Percentiles rank a stretch among this genome's conserved stretches.
Evolutionary conservation across 2,329 filamentous ascomycete species (phyloP).

Genomic region (Zasmidium angulare): DNA sequence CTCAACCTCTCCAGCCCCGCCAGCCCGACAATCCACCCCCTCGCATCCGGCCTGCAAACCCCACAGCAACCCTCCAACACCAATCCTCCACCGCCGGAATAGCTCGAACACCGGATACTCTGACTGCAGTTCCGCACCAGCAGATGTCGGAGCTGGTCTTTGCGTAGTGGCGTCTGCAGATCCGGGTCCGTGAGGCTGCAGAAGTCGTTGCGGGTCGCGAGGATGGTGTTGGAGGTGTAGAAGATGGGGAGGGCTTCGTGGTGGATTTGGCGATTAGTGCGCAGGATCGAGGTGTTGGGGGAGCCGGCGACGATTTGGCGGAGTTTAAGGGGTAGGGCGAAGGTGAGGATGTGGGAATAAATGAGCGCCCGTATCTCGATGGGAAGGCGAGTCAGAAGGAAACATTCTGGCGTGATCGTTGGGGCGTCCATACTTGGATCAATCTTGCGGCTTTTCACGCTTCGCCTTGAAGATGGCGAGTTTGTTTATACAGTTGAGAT

Average conservation of each 20-base stretch:
- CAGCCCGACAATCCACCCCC: slow-evolving; percentile 15
- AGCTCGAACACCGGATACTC: slow-evolving; percentile 22
- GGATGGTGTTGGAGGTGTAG: slow-evolving; percentile 46
- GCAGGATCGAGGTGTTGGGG: slow-evolving; percentile 31
- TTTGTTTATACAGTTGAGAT: too few relatives aligned
- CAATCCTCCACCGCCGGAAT: slow-evolving; percentile 18
- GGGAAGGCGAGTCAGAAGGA: slow-evolving; percentile 13
- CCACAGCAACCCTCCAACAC: slow-evolving; percentile 19
- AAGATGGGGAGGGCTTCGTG: slow-evolving; percentile 47
- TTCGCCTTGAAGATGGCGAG: neutral
- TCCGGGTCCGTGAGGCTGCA: slow-evolving; percentile 14
- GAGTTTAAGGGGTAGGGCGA: slow-evolving; percentile 22
- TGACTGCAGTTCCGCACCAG: slow-evolving; percentile 19
- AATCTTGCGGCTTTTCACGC: neutral
- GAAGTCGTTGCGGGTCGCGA: slow-evolving; percentile 21
- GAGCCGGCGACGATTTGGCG: slow-evolving; percentile 24
- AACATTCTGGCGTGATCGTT: slow-evolving; percentile 6
- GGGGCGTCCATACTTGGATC: neutral
- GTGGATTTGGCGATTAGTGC: slow-evolving; percentile 45
- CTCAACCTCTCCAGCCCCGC: slow-evolving; percentile 12
- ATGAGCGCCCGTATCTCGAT: slow-evolving; percentile 16
- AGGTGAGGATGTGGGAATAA: slow-evolving; percentile 17
- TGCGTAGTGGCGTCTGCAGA: slow-evolving; percentile 19
- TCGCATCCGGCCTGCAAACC: slow-evolving; percentile 17
- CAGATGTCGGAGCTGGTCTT: slow-evolving; percentile 17